A percentile compares a stretch with the other conserved stretches of the same genome.
phyloP scores from a whole-genome alignment of 2,329 filamentous ascomycete species.

The Claviceps fusiformis region DNA sequence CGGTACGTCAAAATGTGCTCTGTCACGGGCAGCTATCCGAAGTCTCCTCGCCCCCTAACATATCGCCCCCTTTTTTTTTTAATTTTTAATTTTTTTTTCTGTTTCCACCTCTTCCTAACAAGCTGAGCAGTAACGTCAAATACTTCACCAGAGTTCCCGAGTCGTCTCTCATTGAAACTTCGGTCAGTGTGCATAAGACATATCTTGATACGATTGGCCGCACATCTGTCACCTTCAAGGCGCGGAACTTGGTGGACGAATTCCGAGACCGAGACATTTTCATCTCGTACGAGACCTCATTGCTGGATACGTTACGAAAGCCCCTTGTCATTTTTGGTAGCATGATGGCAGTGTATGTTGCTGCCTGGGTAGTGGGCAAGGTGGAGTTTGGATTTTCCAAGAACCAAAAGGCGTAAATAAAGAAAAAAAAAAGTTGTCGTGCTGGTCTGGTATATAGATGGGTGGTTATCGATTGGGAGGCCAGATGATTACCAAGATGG shows the following conservation, averaged over 20 bases:
- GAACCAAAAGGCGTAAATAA: constrained; percentile 17
- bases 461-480: not conserved
- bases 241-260: constrained; percentile 82
- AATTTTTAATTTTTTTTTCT: not conserved
- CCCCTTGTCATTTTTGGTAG: constrained; percentile 69
- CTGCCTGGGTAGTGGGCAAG: constrained; percentile 61
- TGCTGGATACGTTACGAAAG: constrained; percentile 65
- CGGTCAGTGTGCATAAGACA: constrained; percentile 58
- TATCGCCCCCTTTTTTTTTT: not conserved
- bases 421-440: not conserved
- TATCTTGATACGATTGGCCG: constrained; percentile 91
- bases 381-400: constrained; percentile 66
- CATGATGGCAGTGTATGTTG: constrained; percentile 58
- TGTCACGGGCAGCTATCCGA: not conserved
- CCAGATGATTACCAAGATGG: not conserved
- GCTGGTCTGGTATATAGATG: not conserved
- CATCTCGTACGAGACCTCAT: constrained; percentile 77
- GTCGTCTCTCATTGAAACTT: constrained; percentile 43
- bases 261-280: constrained; percentile 70
- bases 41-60: not conserved
- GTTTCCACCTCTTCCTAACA: constrained; percentile 12
- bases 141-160: constrained; percentile 60
- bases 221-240: constrained; percentile 66
- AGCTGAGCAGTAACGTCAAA: constrained; percentile 56
- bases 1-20: constrained; percentile 40